A percentile compares a stretch with the other conserved stretches of the same genome.
phyloP scores from a whole-genome alignment of 495 filamentous ascomycete genomes.

The Cenococcum geophilum region DNA sequence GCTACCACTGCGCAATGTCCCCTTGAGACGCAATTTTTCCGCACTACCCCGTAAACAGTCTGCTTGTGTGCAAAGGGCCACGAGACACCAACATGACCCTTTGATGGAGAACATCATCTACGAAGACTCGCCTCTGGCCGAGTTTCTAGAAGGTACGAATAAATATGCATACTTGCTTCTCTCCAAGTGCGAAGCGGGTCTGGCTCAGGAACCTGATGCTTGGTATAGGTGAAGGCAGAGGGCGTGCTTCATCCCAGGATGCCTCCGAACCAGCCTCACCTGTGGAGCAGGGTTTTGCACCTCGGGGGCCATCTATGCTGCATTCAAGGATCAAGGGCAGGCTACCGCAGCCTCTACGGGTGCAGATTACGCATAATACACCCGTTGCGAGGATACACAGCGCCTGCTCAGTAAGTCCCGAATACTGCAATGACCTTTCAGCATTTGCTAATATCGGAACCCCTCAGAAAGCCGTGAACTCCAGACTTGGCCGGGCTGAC shows the following conservation, averaged over 20 bases:
- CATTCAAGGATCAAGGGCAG: conserved; percentile 60
- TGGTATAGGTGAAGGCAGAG: conserved; percentile 24
- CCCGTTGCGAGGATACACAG: conserved; percentile 50
- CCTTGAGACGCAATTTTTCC: background rate
- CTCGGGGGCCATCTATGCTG: conserved; percentile 62
- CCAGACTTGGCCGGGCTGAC: conserved; percentile 71
- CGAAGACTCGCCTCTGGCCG: conserved; percentile 84
- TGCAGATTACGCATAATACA: conserved; percentile 49
- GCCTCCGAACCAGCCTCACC: conserved; percentile 5
- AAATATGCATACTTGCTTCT: background rate
- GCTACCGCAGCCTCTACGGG: conserved; percentile 54
- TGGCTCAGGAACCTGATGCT: conserved; percentile 10
- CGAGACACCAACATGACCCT: conserved; percentile 4
- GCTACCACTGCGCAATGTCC: background rate
- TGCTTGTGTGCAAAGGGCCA: background rate
- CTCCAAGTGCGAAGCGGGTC: background rate
- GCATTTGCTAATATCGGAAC: conserved; percentile 11
- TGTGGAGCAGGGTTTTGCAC: conserved; percentile 52
- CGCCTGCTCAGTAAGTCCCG: conserved; percentile 52
- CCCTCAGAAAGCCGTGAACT: conserved; percentile 55
- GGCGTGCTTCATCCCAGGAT: conserved; percentile 11
- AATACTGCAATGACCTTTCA: conserved; percentile 15
- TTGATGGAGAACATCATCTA: conserved; percentile 88
- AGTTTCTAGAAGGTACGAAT: conserved; percentile 78
- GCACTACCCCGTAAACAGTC: conserved; percentile 1